Evolutionary conservation across 2,329 filamentous ascomycete genomes (phyloP), one percentile per base, ranked within the genome.

Genomic region (Zymoseptoria pseudotritici): DNA sequence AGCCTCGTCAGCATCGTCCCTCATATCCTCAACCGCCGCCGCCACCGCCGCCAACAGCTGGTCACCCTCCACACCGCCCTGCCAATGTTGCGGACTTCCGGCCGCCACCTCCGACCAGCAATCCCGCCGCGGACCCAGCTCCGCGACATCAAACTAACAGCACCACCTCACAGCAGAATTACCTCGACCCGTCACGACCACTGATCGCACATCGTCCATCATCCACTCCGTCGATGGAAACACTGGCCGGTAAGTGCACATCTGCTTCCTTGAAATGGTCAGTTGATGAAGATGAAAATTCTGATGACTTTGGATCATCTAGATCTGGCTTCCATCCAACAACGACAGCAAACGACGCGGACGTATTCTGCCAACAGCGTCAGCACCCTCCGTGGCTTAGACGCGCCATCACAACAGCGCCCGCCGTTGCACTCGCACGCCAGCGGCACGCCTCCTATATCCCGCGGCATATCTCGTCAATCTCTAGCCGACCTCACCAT

Each of bases 241-340:
- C 77, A 59, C 66, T 80, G 58, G 76, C 78, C 67, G 77, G 77
- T 79, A 67, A 65, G 70, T 70, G 19, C 50, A 21, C 36, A 7
- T 46, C 36, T 46, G 36, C 36, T 17, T 46, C 36, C 6, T 46
- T 17, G 13, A 17, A 46, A 13, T n/a, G 11, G 17, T 6, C 3
- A 46, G 13, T 46, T 46, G 36, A 46, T 46, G 36, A 46, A 46
- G 13, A 11, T 46, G 36, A 46, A 46, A 49, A 54, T 58, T 53
- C 57, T 58, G 55, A 64, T 64, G 59, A 65, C 61, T 61, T 61
- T 59, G 26, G 26, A 29, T 9, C 9, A 29, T 57, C 21, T 64
- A 78, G 79, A 80, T 70, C 71, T 79, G 58, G 77, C 77, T 53
- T 75, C 75, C 7, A 77, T 78, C 74, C 78, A 78, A 65, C 76